Percentiles rank a stretch among this genome's conserved stretches.
Evolutionary conservation across 805 yeast genomes (phyloP).

Genomic region (Saturnispora halmiae): DNA sequence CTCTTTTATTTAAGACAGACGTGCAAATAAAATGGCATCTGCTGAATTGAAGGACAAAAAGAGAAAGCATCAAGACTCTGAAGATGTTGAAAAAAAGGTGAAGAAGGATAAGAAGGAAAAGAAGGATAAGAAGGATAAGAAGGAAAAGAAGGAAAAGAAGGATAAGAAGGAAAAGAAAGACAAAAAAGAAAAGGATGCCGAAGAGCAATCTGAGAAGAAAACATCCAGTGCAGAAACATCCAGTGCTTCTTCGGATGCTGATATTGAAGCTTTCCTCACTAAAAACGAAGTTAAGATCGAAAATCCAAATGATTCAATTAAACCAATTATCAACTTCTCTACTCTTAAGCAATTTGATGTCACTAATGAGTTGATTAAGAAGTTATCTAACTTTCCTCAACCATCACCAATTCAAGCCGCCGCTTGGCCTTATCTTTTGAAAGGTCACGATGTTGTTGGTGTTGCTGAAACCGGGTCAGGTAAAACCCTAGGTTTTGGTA

Average conservation of each 20-base stretch:
- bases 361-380: constrained; percentile 46
- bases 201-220: constrained; percentile 1
- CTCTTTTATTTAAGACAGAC: constrained; percentile 5
- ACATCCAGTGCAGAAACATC: constrained; percentile 4
- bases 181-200: constrained; percentile 19
- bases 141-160: constrained; percentile 32
- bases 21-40: constrained; percentile 18
- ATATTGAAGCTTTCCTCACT: constrained; percentile 51
- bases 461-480: constrained; percentile 98
- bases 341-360: constrained; percentile 40
- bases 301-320: constrained; percentile 45
- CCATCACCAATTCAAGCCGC: constrained; percentile 90
- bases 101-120: constrained; percentile 28
- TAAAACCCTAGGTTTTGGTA: constrained; percentile 93
- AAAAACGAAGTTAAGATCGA: constrained; percentile 75
- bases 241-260: constrained; percentile 43
- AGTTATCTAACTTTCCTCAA: constrained; percentile 62
- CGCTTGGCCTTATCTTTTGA: constrained; percentile 65
- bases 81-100: constrained; percentile 16
- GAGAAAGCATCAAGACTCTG: constrained; percentile 22
- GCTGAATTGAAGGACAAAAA: constrained; percentile 23
- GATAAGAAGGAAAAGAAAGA: constrained; percentile 27
- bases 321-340: constrained; percentile 64
- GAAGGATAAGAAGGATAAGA: constrained; percentile 32
- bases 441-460: constrained; percentile 79